Base-by-base conservation (phyloP, 257 asterid species). In the Fraxinus americana region DNA sequence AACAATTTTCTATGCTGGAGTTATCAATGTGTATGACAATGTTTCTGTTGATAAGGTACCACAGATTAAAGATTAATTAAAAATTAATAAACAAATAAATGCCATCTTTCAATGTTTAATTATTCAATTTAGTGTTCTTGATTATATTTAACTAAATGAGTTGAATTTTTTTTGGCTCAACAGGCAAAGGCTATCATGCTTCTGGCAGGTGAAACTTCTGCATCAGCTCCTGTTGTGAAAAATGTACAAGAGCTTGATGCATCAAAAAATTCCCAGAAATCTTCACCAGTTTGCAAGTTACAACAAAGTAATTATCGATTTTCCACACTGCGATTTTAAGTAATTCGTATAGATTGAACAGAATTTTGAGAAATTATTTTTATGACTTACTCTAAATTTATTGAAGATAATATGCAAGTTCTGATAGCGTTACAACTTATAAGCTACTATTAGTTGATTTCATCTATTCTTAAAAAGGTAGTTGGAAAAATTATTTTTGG, bases 141-240 rank as follows among this genome's bases (percentile, higher is more conserved):
- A 39, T 66, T 39, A 5, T 38, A 71, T 21, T 71, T 41, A 17
- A 71, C 32, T 38, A 7, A 43, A 50, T 71, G 23, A 16, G 9
- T 67, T 41, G 0, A 6, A 45, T 2, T 3, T 72, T 72, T 68
- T 38, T 66, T n/a, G 57, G 25, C 39, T 2, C 39, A 23, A 36
- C 52, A 79, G 82, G 78, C 78, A 35, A 68, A 67, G 71, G 78
- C 78, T 8, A 73, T 79, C 17, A 29, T 73, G 82, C 65, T 79
- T 48, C 73, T 79, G 70, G 78, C 82, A 7, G 61, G 78, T 35
- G 78, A 65, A 27, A 79, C 39, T 67, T 73, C 38, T 57, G 17
- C 12, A 39, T 29, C 70, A 27, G 73, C 39, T 63, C 77, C 74
- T 5, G 68, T 38, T 19, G 61, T 61, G 19, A 72, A 63, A 63